Percentiles rank a stretch among this genome's conserved stretches.
Evolutionary conservation across 2,329 filamentous ascomycete genomes (phyloP).

Genomic region (Hypoxylon sp.): DNA sequence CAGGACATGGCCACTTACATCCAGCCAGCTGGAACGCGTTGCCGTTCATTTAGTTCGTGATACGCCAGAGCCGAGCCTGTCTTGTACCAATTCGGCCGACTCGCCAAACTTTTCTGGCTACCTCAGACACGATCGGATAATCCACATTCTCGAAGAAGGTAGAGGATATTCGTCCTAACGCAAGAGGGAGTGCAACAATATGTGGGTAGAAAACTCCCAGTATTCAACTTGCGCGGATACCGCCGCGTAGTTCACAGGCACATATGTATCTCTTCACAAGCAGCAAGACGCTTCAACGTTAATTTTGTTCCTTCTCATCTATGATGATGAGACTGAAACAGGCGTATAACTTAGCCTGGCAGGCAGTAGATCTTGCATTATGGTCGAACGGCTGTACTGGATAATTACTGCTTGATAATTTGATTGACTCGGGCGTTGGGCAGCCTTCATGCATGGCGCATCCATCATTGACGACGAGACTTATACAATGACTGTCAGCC

Average conservation of each 20-base stretch:
- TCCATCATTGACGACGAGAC: too few relatives aligned
- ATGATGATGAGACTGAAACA: not conserved
- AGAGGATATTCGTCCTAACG: conserved; percentile 2
- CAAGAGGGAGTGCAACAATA: conserved; percentile 2
- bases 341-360: not conserved
- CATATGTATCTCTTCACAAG: conserved; percentile 2
- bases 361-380: not conserved
- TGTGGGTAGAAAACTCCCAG: conserved; percentile 5
- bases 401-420: not conserved
- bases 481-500: not conserved
- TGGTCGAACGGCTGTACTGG: not conserved
- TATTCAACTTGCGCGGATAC: conserved; percentile 10
- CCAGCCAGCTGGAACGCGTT: conserved; percentile 34
- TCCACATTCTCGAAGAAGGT: conserved; percentile 29
- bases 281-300: not conserved
- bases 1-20: conserved; percentile 31
- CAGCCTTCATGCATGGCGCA: not conserved
- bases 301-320: not conserved
- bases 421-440: not conserved
- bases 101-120: conserved; percentile 3
- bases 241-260: conserved; percentile 11
- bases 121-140: conserved; percentile 22
- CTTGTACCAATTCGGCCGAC: conserved; percentile 10
- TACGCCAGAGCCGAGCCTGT: conserved; percentile 24
- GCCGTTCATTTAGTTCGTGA: conserved; percentile 18